phyloP scores from a whole-genome alignment of 257 asterid species.

The Anisodus acutangulus region DNA sequence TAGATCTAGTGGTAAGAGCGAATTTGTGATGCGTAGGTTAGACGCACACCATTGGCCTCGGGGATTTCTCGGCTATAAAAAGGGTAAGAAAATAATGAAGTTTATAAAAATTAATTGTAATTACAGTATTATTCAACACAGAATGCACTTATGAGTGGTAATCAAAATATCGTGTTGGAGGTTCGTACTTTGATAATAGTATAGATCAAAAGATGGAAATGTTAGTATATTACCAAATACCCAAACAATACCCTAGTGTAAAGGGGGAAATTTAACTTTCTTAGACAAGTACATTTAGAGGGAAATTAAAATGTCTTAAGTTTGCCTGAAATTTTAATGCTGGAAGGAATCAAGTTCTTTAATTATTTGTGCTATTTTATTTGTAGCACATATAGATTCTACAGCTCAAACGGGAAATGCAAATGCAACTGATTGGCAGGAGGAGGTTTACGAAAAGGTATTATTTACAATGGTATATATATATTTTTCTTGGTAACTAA shows the following conservation, averaged over 20 bases:
- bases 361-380: background rate
- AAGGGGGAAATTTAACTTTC: background rate
- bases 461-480: background rate
- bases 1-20: background rate
- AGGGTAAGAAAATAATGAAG: background rate
- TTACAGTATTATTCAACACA: background rate
- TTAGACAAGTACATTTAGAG: background rate
- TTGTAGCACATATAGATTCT: conserved; percentile 70
- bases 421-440: conserved; percentile 85
- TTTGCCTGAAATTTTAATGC: background rate
- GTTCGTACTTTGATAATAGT: background rate
- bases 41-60: background rate
- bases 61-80: background rate
- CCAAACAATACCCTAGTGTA: background rate
- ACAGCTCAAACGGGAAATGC: conserved; percentile 71
- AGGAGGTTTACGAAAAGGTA: conserved; percentile 78
- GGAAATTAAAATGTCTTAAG: background rate
- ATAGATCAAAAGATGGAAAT: background rate
- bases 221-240: background rate
- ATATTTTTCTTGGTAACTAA: background rate
- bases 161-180: background rate
- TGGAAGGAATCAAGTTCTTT: background rate
- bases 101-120: background rate
- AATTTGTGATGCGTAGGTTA: background rate
- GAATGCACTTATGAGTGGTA: background rate